phyloP scores from a whole-genome alignment of 768 basidiomycete genomes.

The Gautieria morchelliformis region DNA sequence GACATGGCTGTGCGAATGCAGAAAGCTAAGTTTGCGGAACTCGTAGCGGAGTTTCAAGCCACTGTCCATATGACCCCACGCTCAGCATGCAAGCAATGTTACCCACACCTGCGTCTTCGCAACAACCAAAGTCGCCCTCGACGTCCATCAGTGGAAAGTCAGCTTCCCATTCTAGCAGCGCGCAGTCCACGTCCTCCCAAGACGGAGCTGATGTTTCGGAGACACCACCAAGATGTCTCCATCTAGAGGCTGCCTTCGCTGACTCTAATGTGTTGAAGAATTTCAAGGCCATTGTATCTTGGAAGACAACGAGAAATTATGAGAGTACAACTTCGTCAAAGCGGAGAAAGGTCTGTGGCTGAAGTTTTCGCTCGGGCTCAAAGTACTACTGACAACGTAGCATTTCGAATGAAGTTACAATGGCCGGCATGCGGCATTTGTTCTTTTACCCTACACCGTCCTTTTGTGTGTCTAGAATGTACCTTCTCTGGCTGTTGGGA shows the following conservation, averaged over 20 bases:
- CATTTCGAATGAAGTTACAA: constrained; percentile 29
- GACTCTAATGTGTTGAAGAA: constrained; percentile 30
- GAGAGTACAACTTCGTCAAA: constrained; percentile 43
- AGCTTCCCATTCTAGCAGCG: neutral
- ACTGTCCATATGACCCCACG: neutral
- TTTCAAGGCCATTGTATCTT: constrained; percentile 45
- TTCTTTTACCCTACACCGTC: constrained; percentile 42
- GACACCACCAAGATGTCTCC: neutral
- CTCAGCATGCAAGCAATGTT: neutral
- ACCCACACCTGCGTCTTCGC: constrained; percentile 3
- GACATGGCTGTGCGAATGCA: constrained; percentile 32
- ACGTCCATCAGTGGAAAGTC: neutral
- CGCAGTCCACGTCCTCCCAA: neutral
- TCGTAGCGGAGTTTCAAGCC: neutral
- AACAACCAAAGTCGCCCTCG: constrained; percentile 2
- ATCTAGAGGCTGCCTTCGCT: neutral
- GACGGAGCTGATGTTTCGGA: neutral
- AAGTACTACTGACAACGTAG: too few species aligned
- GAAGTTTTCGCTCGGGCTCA: neutral
- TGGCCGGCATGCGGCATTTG: constrained; percentile 60
- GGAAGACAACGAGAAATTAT: constrained; percentile 42
- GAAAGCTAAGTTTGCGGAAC: neutral
- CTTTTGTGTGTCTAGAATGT: constrained; percentile 70
- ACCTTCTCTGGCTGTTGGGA: constrained; percentile 62
- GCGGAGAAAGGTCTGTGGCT: constrained; percentile 48